Conservation (phyloP, 2,329 filamentous ascomycete species). For the Dryadomyces quercivorus region DNA sequence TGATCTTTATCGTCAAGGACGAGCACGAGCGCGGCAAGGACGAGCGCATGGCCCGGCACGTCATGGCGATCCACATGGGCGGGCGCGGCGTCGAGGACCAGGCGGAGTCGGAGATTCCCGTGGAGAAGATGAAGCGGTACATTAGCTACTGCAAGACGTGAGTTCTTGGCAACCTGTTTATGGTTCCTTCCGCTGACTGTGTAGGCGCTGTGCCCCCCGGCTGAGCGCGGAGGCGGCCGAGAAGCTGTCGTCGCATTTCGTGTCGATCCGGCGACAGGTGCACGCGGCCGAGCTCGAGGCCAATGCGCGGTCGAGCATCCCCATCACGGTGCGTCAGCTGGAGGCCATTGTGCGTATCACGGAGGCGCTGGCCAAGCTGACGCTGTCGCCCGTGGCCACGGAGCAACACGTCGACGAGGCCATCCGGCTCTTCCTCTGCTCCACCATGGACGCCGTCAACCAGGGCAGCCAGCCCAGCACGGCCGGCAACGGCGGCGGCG, state of each 20-base stretch:
- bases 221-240: slow-evolving; percentile 85
- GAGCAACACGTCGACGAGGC: slow-evolving; percentile 94
- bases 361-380: slow-evolving; percentile 86
- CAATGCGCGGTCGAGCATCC: slow-evolving; percentile 83
- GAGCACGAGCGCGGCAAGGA: slow-evolving; percentile 85
- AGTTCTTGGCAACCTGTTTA: slow-evolving; percentile 23
- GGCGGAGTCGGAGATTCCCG: slow-evolving; percentile 74
- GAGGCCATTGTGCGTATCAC: slow-evolving; percentile 97
- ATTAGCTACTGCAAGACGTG: slow-evolving; percentile 94
- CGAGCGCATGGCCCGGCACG: slow-evolving; percentile 88
- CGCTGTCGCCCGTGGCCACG: slow-evolving; percentile 72
- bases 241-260: slow-evolving; percentile 93
- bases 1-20: slow-evolving; percentile 98
- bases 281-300: slow-evolving; percentile 83
- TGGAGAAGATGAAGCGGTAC: slow-evolving; percentile 96
- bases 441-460: slow-evolving; percentile 94
- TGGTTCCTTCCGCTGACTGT: slow-evolving; percentile 17
- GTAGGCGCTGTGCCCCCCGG: slow-evolving; percentile 78
- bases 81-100: slow-evolving; percentile 72
- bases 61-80: slow-evolving; percentile 96
- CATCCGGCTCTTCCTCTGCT: slow-evolving; percentile 89
- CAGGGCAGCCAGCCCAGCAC: slow-evolving; percentile 49
- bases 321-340: slow-evolving; percentile 92
- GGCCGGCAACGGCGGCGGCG: background rate
- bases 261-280: slow-evolving; percentile 88